Percentiles rank a stretch among this genome's conserved stretches.
phyloP scores from a whole-genome alignment of 208 protist species.

The Willaertia magna region DNA sequence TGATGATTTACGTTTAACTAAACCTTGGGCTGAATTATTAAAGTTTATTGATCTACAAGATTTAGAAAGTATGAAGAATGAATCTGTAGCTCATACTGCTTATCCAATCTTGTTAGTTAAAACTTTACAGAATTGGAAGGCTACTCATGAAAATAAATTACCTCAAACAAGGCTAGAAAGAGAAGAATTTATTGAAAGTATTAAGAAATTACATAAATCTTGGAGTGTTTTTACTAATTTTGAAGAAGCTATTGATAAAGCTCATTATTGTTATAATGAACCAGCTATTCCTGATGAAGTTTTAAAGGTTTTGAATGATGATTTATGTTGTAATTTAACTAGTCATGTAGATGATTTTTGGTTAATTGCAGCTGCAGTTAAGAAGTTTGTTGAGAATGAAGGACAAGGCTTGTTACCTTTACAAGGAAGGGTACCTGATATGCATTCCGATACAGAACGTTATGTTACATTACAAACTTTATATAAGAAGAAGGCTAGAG shows the following conservation, averaged over 20 bases:
- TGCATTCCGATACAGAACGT: not conserved
- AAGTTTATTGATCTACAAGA: not conserved
- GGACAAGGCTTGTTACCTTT: not conserved
- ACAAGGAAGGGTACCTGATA: not conserved
- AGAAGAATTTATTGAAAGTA: not conserved
- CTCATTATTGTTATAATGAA: not conserved
- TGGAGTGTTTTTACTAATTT: not conserved
- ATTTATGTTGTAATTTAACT: not conserved
- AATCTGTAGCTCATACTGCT: not conserved
- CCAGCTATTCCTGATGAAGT: not conserved
- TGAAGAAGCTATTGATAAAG: not conserved
- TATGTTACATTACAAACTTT: not conserved
- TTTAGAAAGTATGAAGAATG: not conserved
- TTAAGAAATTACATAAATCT: not conserved
- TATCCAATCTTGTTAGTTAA: not conserved
- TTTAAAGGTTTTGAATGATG: not conserved
- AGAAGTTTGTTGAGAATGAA: conserved; percentile 6
- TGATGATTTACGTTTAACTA: not conserved
- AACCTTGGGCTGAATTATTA: not conserved
- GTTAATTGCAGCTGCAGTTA: not conserved
- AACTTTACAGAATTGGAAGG: not conserved
- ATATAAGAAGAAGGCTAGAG: not conserved
- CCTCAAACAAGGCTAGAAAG: not conserved
- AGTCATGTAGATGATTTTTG: not conserved
- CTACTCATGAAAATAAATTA: not conserved